Conservation (phyloP, 2,329 filamentous ascomycete genomes). For the Sporothrix mexicana region DNA sequence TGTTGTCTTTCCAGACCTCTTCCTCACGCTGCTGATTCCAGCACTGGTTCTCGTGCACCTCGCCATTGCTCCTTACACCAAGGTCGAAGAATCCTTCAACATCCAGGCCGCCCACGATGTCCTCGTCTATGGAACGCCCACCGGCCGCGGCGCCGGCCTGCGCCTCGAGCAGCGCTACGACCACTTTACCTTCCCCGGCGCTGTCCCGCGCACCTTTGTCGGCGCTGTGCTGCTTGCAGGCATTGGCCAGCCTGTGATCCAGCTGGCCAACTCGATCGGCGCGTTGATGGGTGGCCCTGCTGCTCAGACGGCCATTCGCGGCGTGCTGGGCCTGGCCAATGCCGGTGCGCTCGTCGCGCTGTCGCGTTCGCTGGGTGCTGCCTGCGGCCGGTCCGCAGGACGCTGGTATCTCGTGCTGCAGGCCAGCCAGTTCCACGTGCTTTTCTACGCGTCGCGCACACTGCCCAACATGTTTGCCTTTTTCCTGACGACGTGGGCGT, state of each 20-base stretch:
- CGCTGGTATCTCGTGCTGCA: conserved; percentile 83
- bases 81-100: conserved; percentile 98
- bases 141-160: conserved; percentile 53
- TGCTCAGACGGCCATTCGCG: conserved; percentile 70
- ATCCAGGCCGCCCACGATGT: conserved; percentile 94
- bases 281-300: conserved; percentile 46
- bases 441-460: conserved; percentile 90
- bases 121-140: conserved; percentile 76
- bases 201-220: conserved; percentile 88
- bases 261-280: conserved; percentile 48
- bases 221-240: conserved; percentile 79
- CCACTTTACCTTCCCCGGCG: conserved; percentile 87
- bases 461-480: conserved; percentile 98
- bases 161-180: conserved; percentile 74
- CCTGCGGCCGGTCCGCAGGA: conserved; percentile 71
- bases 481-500: conserved; percentile 65
- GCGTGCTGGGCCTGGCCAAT: conserved; percentile 79
- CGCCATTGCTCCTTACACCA: conserved; percentile 81
- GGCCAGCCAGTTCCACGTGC: conserved; percentile 85
- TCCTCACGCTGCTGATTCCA: conserved; percentile 64
- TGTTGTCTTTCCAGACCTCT: conserved; percentile 48
- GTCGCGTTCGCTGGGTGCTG: conserved; percentile 64
- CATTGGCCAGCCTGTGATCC: conserved; percentile 69
- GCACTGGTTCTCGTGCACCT: conserved; percentile 71
- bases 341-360: conserved; percentile 71